Base-by-base conservation (phyloP, 1,284 basidiomycete species). In the Ceratobasidium sp. region DNA sequence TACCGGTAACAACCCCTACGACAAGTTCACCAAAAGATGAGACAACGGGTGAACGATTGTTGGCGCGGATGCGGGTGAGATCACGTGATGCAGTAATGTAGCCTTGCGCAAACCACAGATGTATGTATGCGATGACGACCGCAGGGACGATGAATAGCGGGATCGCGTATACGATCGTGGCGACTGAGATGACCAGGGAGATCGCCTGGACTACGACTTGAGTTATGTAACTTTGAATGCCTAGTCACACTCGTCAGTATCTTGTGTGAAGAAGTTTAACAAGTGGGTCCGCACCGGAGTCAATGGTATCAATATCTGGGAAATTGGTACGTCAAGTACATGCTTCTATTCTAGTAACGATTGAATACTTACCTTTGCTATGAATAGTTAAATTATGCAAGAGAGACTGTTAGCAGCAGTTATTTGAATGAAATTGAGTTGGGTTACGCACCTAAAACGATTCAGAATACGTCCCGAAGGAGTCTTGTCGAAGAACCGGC, bases 401-500 rank as follows among this genome's bases (percentile, higher is more conserved):
- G 8, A 60, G 59, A 19, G 41, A n/a, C 63, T 73, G 8, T 57
- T 6, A 67, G 27, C 17, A 45, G 19, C 8, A 27, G 1, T 47
- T 11, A 41, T 41, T 41, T 41, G 6, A 22, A 53, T 29, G 24
- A 60, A n/a, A 31, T 27, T 24, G 22, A 56, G 22, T 15, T 36
- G 7, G 9, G 19, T 7, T 47, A 41, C 50, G 22, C 3, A 65
- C 45, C 62, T 62, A 29, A 56, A 64, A 31, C 51, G 41, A 57
- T 57, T 74, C 24, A 56, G 47, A 45, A 71, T 59, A 15, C 65
- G 31, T n/a, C 54, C 74, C 5, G 74, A 75, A 29, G 74, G 74
- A 19, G 74, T 75, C 36, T 57, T 75, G 31, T 75, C 74, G 33
- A 75, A 75, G 24, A 65, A 75, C 4, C 74, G 64, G 48, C 65